Conservation (phyloP, 371 early-diverging fungal species). For the Mortierella sp. region DNA sequence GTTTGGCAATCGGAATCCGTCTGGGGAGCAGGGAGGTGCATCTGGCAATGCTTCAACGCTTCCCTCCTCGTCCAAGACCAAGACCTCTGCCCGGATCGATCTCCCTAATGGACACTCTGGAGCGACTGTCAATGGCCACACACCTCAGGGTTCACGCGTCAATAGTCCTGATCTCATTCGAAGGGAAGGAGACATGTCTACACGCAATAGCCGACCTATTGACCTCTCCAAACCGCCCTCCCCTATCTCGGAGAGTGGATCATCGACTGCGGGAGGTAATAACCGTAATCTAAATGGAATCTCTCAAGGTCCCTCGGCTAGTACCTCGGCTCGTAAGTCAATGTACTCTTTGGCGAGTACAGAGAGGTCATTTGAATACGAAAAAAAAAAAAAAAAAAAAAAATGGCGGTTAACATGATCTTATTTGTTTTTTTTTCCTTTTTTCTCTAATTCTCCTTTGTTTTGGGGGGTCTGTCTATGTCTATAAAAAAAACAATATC, state of each 20-base stretch:
- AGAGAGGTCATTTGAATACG: too few species aligned
- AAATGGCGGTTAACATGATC: neutral
- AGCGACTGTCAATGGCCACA: neutral
- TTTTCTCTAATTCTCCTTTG: slow-evolving; percentile 1
- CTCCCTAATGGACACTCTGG: slow-evolving; percentile 1
- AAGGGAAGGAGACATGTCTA: slow-evolving; percentile 16
- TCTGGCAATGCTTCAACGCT: neutral
- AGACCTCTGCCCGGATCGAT: slow-evolving; percentile 23
- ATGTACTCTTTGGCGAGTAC: neutral
- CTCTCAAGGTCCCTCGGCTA: neutral
- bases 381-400: neutral
- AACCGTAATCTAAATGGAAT: slow-evolving; percentile 13
- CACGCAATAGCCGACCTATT: slow-evolving; percentile 26
- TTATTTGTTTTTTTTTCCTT: neutral
- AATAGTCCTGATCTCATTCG: slow-evolving; percentile 29
- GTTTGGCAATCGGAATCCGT: slow-evolving; percentile 13
- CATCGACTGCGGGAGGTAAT: neutral
- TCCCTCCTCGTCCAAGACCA: slow-evolving; percentile 4
- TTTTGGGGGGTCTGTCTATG: neutral
- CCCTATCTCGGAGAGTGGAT: slow-evolving; percentile 7
- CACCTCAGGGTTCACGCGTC: slow-evolving; percentile 3
- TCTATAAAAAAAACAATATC: slow-evolving; percentile 16
- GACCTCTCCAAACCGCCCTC: slow-evolving; percentile 13
- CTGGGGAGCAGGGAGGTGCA: neutral
- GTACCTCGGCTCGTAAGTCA: neutral